Evolutionary conservation across 129 eudicot genomes (phyloP).

Genomic region (Chrysanthemum lavandulifolium): DNA sequence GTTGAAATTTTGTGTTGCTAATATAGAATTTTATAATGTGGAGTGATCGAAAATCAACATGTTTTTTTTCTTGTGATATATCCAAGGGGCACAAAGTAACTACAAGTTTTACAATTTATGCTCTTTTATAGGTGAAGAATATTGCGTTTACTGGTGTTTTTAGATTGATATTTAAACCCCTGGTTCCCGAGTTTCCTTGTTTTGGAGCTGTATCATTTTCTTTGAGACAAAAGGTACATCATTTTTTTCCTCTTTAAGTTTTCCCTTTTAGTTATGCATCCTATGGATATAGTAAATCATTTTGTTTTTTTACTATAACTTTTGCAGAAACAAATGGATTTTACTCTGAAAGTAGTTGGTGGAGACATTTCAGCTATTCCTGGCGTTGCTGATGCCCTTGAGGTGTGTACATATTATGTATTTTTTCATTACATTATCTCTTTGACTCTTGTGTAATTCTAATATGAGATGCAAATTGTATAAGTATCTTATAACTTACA

Average conservation of each 20-base stretch:
- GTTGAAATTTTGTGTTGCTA: not conserved
- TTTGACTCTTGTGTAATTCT: not conserved
- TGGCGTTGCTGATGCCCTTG: conserved; percentile 86
- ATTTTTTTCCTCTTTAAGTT: conserved; percentile 11
- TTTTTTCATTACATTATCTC: not conserved
- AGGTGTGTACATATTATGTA: conserved; percentile 42
- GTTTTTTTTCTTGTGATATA: too few relatives aligned
- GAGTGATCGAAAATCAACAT: too few relatives aligned
- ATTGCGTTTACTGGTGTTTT: conserved; percentile 88
- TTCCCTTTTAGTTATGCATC: conserved; percentile 3
- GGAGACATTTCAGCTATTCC: conserved; percentile 90
- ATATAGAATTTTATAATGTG: too few relatives aligned
- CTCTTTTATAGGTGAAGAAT: conserved; percentile 66
- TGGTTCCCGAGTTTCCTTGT: conserved; percentile 88
- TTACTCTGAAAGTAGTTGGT: conserved; percentile 85
- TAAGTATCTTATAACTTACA: not conserved
- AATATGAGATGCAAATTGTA: conserved; percentile 18
- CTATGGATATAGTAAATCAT: not conserved
- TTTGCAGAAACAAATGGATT: conserved; percentile 86
- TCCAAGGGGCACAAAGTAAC: not conserved
- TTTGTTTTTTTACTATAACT: not conserved
- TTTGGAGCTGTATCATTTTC: conserved; percentile 93
- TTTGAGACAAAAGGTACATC: conserved; percentile 67
- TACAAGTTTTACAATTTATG: conserved; percentile 15
- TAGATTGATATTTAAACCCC: conserved; percentile 90